Base-by-base conservation (phyloP, 2,329 filamentous ascomycete genomes). In the Colletotrichum paranaense region DNA sequence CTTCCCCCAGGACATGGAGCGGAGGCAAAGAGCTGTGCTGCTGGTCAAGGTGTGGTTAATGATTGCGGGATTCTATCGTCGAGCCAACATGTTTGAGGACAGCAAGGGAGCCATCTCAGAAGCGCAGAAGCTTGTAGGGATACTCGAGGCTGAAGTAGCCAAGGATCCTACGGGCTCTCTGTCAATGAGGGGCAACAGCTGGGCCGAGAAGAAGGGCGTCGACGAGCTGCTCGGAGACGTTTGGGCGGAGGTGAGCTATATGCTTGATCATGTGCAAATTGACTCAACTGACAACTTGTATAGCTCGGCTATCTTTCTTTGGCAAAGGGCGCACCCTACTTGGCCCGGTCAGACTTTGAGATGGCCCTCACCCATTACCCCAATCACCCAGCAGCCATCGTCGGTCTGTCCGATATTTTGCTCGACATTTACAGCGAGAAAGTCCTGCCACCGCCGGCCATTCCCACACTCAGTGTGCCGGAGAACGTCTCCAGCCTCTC, bases 181-280 rank as follows among this genome's bases (percentile, higher is more conserved):
- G 59, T 88, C 90, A 8, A 88, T 94, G 52, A 89, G 89, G 65
- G 84, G 91, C 56, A 88, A 89, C 24, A 91, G 91, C 11, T 98
- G 95, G 95, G 95, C 93, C 32, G 91, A 92, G 74, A 91, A 91
- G 57, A 96, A 94, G 84, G 95, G 93, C 78, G 89, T 95, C 6
- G 95, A 97, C 79, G 93, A 95, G 81, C 84, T 97, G 58, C 94
- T 93, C 92, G 95, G 90, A 35, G 95, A 98, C 81, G 89, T 97
- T 1, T 94, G 91, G 82, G 88, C 93, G 19, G 94, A 97, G 86
- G 94, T 95, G 86, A 86, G 91, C 83, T 35, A 26, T 16, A 16
- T 38, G 5, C 14, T 24, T 11, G 8, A 28, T 7, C 14, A 16
- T 22, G 32, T 42, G n/a, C 7, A 22, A 30, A 24, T 24, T 46